Evolutionary conservation across 306 rosid genomes (phyloP).

Genomic region (Prunus armeniaca): DNA sequence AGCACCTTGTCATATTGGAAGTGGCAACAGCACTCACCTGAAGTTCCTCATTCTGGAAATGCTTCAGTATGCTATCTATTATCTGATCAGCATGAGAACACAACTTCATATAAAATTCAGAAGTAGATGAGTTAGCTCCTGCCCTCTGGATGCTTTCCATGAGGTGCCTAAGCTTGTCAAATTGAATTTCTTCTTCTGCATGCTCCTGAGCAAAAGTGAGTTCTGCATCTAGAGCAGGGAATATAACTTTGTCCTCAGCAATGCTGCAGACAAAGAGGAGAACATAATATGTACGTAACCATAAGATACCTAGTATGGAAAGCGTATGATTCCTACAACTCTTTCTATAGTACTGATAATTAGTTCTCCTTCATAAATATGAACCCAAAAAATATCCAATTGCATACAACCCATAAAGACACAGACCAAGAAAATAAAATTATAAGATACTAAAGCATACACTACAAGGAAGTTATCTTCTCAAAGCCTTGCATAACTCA

Average conservation of each 20-base stretch:
- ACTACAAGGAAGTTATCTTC: not conserved
- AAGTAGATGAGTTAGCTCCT: slow-evolving; percentile 61
- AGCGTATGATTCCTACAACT: not conserved
- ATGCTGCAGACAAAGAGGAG: slow-evolving; percentile 52
- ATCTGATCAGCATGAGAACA: slow-evolving; percentile 89
- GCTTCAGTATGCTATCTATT: slow-evolving; percentile 75
- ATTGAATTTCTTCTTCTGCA: slow-evolving; percentile 80
- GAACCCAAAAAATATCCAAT: not conserved
- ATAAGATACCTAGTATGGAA: not conserved
- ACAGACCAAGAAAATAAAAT: not conserved
- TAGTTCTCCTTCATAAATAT: not conserved
- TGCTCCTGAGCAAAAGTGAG: slow-evolving; percentile 75
- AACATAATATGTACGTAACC: not conserved
- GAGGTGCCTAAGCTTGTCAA: slow-evolving; percentile 73
- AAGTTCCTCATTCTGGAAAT: slow-evolving; percentile 82
- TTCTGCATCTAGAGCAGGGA: slow-evolving; percentile 89
- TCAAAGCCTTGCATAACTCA: not conserved
- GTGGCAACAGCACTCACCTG: slow-evolving; percentile 53
- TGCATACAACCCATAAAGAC: not conserved
- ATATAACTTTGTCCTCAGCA: slow-evolving; percentile 88
- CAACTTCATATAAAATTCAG: slow-evolving; percentile 71
- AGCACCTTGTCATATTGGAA: slow-evolving; percentile 16
- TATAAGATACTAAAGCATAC: slow-evolving; percentile 1
- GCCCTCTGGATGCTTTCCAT: slow-evolving; percentile 78
- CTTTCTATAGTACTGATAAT: not conserved